Base-by-base conservation (phyloP, 441 rosid genomes). In the Erodium moschatum region DNA sequence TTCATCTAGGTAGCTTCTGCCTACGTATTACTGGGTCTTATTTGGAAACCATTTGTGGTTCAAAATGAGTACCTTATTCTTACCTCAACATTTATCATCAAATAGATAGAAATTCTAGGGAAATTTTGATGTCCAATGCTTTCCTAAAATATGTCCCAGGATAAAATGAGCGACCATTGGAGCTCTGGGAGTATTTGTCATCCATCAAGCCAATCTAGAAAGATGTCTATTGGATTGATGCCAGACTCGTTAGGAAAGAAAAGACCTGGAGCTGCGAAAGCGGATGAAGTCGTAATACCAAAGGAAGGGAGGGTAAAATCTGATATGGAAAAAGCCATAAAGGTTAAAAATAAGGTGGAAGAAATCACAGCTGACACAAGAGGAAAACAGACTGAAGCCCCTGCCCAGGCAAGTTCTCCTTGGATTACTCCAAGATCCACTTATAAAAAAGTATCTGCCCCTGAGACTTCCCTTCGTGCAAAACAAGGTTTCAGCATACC, bases 191-290 rank as follows among this genome's bases (percentile, higher is more conserved):
- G 89, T 72, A 75, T 78, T 70, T 82, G 52, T 69, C 82, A 60
- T 72, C 90, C 83, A 18, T 83, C 90, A 58, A 88, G 88, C 76
- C 95, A 88, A 69, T 76, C 86, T 50, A 85, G 93, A 76, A 92
- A 92, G 86, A 82, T 88, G 31, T 89, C 95, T 46, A 83, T 91
- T 54, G 97, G 97, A 78, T 82, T 89, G 72, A 68, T 77, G 76
- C 76, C 74, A 12, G 91, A 84, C 75, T 76, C 92, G 70, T 73
- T 42, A 33, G 76, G 67, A 11, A 70, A 52, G 33, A 70, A 46
- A 66, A 64, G 5, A 48, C 13, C 67, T 63, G 50, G 61, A 44
- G 58, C 29, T 24, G 20, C 9, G 13, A 44, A 35, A 67, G 67
- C 27, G 24, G 20, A 29, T 64, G 73, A 70, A 44, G 48, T 20